Evolutionary conservation across 2,329 filamentous ascomycete genomes (phyloP), one percentile per base, ranked within the genome.

Genomic region (Sporothrix inflata): DNA sequence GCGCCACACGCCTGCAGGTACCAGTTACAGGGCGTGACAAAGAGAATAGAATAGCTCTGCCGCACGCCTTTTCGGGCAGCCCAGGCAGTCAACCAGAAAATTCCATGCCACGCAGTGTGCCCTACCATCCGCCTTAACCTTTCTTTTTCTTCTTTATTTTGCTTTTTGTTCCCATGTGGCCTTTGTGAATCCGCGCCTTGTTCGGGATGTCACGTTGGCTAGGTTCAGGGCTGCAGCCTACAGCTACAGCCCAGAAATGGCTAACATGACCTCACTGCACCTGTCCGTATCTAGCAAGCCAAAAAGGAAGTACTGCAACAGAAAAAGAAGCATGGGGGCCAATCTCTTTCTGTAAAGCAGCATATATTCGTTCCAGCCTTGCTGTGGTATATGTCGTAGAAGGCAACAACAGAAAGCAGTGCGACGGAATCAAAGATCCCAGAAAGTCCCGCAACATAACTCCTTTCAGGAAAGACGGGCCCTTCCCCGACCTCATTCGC

Each of bases 401-500:
- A 63, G n/a, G 51, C 51, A 55, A 2, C 51, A 47, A 47, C 30
- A 34, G 30, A 9, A 42, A n/a, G 47, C 47, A 21, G 3, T n/a
- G 47, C 24, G n/a, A 11, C 38, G 42, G 14, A 3, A 47, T 12
- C 19, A 66, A 30, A 3, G 2, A 30, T 11, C 3, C 8, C 21
- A 27, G 27, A 30, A 9, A 66, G 57, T 7, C 34, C 19, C 65
- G 27, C 45, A 40, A 38, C 19, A 53, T 7, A n/a, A 12, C 8
- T 30, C 8, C 42, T 40, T 40, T 24, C 40, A 61, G 68, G 68
- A 70, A 70, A 24, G 51, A 70, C 68, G 68, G 68, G 53, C 68
- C 68, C 40, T 24, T 38, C 11, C 12, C 68, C 68, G 53, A 34
- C 63, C 42, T 49, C 24, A 8, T 45, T 65, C 21, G 45, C 21